Evolutionary conservation across 2,329 filamentous ascomycete genomes (phyloP).

Genomic region (Fusarium sp.): DNA sequence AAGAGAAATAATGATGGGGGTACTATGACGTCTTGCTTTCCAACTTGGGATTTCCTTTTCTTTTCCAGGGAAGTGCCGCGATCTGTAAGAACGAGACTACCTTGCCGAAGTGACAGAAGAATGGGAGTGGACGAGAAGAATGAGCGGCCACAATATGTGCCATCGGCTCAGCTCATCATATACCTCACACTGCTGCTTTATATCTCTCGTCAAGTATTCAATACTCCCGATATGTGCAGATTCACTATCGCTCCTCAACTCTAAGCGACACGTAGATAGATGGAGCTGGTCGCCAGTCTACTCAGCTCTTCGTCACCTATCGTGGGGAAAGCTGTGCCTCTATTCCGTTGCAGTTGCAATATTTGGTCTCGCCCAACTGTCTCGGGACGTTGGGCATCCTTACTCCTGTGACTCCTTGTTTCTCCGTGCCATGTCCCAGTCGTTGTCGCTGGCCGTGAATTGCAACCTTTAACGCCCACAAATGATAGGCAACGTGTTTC

Average conservation of each 20-base stretch:
- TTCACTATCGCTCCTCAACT: conserved; percentile 35
- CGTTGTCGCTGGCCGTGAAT: conserved; percentile 19
- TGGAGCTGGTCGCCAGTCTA: conserved; percentile 37
- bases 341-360: conserved; percentile 33
- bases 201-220: conserved; percentile 43
- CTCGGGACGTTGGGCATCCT: conserved; percentile 41
- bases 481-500: conserved; percentile 45
- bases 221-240: conserved; percentile 35
- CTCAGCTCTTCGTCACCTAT: conserved; percentile 26
- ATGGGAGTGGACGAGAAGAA: conserved; percentile 21
- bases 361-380: conserved; percentile 37
- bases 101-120: conserved; percentile 32
- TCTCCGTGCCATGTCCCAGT: conserved; percentile 33
- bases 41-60: conserved; percentile 7
- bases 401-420: conserved; percentile 35
- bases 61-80: conserved; percentile 27
- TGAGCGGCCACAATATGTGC: conserved; percentile 29
- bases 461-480: conserved; percentile 36
- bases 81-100: conserved; percentile 21
- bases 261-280: conserved; percentile 44
- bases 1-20: conserved; percentile 3
- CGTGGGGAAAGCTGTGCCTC: conserved; percentile 30
- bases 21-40: conserved; percentile 32
- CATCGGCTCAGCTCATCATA: conserved; percentile 28
- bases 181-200: conserved; percentile 41